Base-by-base conservation (phyloP, 1,284 basidiomycete species). In the Malassezia sp. region DNA sequence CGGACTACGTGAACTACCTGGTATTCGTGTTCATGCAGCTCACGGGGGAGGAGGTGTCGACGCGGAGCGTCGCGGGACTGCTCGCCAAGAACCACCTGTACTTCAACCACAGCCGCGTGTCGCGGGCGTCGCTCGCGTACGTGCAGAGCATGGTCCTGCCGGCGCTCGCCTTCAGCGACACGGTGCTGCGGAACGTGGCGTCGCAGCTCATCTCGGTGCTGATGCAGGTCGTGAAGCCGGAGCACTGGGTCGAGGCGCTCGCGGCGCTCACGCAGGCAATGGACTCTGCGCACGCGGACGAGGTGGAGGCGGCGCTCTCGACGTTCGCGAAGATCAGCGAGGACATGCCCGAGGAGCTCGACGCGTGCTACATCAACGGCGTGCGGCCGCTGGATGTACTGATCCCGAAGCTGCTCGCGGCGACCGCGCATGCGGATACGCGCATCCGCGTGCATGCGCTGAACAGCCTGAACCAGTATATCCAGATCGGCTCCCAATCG, bases 311-410 rank as follows among this genome's bases (percentile, higher is more conserved):
- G 38, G 86, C 89, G 12, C 93, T 96, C 74, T 85, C 85, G 68
- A 84, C 89, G 6, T 78, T 97, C 42, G 84, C 90, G 70, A 95
- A 93, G 72, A 83, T 93, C 45, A 91, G 88, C 72, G 88, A 96
- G 73, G 93, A 99, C 70, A 91, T 90, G 57, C 89, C 91, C 5
- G 80, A 85, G 53, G 89, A 91, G 72, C 79, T 97, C 71, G 91
- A 96, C 71, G 54, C 61, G 31, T 80, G 93, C 57, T 83, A 88
- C 53, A 84, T 96, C 67, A 81, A 81, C 83, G 65, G 65, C 38
- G 60, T 63, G 51, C 56, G 57, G 35, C 60, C 61, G 14, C 55
- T 70, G 36, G 58, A 70, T 35, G 57, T 66, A 22, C 59, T 70
- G 35, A 59, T 96, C 57, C 89, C 89, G 49, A 89, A 93, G 70